Conservation (phyloP, 495 filamentous ascomycete species). For the Glarea lozoyensis region DNA sequence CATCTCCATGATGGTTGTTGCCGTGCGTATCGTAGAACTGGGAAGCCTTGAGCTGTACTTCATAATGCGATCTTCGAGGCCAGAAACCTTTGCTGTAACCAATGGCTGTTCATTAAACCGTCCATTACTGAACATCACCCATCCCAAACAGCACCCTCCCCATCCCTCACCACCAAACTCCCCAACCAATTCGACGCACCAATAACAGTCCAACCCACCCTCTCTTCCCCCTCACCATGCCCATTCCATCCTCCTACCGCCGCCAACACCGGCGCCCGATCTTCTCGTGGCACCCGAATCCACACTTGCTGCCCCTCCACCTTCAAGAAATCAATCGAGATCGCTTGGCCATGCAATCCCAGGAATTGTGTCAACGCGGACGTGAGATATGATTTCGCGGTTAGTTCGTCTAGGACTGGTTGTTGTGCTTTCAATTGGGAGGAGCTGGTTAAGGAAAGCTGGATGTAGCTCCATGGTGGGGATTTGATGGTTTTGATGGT, state of each 20-base stretch:
- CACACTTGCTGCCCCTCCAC: conserved; percentile 49
- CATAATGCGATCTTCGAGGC: background rate
- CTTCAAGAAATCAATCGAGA: conserved; percentile 73
- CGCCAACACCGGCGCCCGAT: conserved; percentile 56
- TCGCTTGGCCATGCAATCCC: conserved; percentile 64
- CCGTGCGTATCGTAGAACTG: too few relatives aligned
- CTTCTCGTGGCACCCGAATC: conserved; percentile 66
- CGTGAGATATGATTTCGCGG: conserved; percentile 62
- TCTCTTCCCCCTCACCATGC: conserved; percentile 23
- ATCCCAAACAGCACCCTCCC: conserved; percentile 10
- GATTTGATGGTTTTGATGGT: conserved; percentile 9
- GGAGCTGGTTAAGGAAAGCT: conserved; percentile 7
- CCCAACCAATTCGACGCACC: conserved; percentile 48
- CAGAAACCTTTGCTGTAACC: background rate
- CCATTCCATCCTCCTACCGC: conserved; percentile 57
- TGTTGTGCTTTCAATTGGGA: background rate
- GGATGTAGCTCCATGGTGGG: conserved; percentile 18
- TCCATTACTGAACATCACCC: conserved; percentile 4
- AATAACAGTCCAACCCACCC: conserved; percentile 48
- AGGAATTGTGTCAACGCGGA: conserved; percentile 72
- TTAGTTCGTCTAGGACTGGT: conserved; percentile 54
- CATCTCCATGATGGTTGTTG: too few relatives aligned
- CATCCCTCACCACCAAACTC: conserved; percentile 6
- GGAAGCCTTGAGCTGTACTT: too few relatives aligned
- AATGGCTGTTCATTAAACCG: background rate